Percentiles rank a stretch among this genome's conserved stretches.
Conservation (phyloP, 2,329 filamentous ascomycete species). For the Apiospora sp. region DNA sequence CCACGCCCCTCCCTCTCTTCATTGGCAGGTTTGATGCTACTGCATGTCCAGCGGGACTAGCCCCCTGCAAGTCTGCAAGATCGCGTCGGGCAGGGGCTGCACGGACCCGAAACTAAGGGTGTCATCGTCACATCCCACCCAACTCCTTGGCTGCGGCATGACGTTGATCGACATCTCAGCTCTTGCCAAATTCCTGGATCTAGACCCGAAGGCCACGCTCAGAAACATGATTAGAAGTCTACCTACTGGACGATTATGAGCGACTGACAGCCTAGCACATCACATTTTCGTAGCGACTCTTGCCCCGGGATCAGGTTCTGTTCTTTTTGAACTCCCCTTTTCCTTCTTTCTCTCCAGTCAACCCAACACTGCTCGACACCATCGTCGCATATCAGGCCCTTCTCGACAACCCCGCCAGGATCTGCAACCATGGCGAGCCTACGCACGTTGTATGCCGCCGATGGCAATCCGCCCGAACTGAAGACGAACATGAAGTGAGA, state of each 20-base stretch:
- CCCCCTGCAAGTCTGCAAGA: conserved; percentile 7
- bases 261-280: conserved; percentile 7
- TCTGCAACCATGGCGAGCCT: conserved; percentile 38
- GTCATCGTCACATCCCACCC: conserved; percentile 23
- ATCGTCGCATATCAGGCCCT: not conserved
- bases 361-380: not conserved
- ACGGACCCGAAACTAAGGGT: conserved; percentile 20
- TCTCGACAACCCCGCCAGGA: conserved; percentile 1
- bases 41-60: not conserved
- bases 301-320: not conserved
- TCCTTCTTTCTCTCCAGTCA: not conserved
- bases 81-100: conserved; percentile 6
- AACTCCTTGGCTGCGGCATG: conserved; percentile 23
- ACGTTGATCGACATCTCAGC: conserved; percentile 22
- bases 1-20: not conserved
- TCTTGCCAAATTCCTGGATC: conserved; percentile 19
- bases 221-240: conserved; percentile 15
- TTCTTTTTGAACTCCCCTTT: not conserved
- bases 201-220: conserved; percentile 1
- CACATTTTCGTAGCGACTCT: not conserved
- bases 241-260: not conserved
- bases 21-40: not conserved
- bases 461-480: conserved; percentile 39
- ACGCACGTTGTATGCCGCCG: conserved; percentile 36
- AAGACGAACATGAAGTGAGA: conserved; percentile 39